A percentile compares a stretch with the other conserved stretches of the same genome.
Conservation (phyloP, 2,329 filamentous ascomycete genomes). For the Xylaria sp. region DNA sequence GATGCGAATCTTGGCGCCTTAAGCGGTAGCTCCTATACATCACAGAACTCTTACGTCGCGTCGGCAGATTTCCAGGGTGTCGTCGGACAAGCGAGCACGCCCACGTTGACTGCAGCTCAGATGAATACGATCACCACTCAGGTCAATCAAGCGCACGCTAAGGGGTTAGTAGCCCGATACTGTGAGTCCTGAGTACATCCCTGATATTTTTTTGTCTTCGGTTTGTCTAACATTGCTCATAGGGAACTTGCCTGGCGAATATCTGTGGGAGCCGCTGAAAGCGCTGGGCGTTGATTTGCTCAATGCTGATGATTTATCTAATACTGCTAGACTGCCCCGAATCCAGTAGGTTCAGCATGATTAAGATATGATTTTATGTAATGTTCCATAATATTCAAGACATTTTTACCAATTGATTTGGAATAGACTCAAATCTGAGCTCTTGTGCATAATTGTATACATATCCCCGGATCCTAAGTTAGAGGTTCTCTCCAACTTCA, state of each 20-base stretch:
- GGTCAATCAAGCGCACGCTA: slow-evolving; percentile 43
- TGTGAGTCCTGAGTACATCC: slow-evolving; percentile 42
- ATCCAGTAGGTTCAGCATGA: slow-evolving; percentile 13
- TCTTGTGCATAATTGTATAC: too few species aligned
- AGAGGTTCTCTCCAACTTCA: too few species aligned
- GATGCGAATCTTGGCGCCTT: slow-evolving; percentile 45
- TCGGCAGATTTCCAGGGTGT: slow-evolving; percentile 46
- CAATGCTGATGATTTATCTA: slow-evolving; percentile 46
- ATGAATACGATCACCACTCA: slow-evolving; percentile 36
- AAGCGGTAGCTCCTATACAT: slow-evolving; percentile 36
- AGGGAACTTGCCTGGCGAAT: slow-evolving; percentile 47
- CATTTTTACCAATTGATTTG: neutral
- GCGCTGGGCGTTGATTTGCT: slow-evolving; percentile 46
- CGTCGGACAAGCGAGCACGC: slow-evolving; percentile 40
- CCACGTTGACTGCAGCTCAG: slow-evolving; percentile 36
- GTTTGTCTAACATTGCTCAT: slow-evolving; percentile 31
- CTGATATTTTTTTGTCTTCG: neutral
- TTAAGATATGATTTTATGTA: neutral
- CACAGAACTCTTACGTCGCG: slow-evolving; percentile 47
- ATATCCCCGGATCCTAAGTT: too few species aligned
- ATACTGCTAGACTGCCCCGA: slow-evolving; percentile 40
- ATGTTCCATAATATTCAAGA: neutral
- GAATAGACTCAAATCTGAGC: neutral
- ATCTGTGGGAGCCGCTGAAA: slow-evolving; percentile 45
- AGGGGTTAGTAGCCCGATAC: slow-evolving; percentile 46